Base-by-base conservation (phyloP, 805 yeast species). In the Saccharomycopsis selenospora region DNA sequence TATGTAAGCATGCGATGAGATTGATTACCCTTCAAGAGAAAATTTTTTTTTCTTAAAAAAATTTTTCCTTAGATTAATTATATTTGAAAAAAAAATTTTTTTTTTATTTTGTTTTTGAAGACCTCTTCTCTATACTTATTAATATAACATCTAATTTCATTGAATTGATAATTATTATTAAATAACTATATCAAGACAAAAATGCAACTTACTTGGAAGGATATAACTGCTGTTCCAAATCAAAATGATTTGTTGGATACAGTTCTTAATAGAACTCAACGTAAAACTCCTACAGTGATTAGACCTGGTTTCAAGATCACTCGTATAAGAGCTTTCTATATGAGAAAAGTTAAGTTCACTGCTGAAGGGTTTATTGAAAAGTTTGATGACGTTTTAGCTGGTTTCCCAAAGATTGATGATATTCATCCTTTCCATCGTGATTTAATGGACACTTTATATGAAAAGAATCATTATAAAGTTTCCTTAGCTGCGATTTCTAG, bases 201-300 rank as follows among this genome's bases (percentile, higher is more conserved):
- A 43, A 93, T 91, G 99, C 98, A 91, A 74, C 79, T 91, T 58
- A 83, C 97, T 43, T 91, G 98, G 98, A 91, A 93, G 70, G 98
- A 93, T 68, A 93, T 91, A 65, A 95, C 98, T 20, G 82, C 95
- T 44, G 96, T 91, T 56, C 95, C 98, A 42, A 82, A 82, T 56
- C 72, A 95, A 61, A 88, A 85, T 66, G 98, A 93, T 69, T 75
- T 90, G 76, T 75, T 93, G 79, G 99, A 93, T 69, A 87, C 93
- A 56, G 95, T 93, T 55, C 84, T 93, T 57, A 93, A 93, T 75
- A 78, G 97, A 64, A 93, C 99, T 1, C 99, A 93, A 72, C 82
- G 99, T 71, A 93, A 93, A 71, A 93, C 99, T 4, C 99, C 99
- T 51, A 93, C 99, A n/a, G 97, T 93, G 49, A 85, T 93, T 58